phyloP scores from a whole-genome alignment of 2,329 filamentous ascomycete species.

The Fusarium sterilihyphosum region DNA sequence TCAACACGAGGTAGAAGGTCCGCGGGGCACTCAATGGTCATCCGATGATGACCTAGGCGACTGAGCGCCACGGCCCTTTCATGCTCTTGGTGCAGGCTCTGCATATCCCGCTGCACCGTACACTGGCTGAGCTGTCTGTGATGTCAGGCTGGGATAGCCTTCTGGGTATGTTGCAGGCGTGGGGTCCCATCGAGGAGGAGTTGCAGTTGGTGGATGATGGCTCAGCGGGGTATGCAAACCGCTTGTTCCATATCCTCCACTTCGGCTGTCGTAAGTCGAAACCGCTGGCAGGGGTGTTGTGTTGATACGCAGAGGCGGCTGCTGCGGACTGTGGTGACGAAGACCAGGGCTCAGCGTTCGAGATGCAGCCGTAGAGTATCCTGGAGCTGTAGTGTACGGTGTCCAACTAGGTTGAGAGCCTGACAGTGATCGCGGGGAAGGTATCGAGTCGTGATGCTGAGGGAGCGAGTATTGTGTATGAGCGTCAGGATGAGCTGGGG shows the following conservation, averaged over 20 bases:
- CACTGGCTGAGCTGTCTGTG: conserved; percentile 50
- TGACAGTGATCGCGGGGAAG: conserved; percentile 63
- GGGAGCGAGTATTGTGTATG: conserved; percentile 54
- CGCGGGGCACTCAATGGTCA: conserved; percentile 31
- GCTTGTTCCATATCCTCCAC: conserved; percentile 52
- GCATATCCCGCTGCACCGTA: conserved; percentile 56
- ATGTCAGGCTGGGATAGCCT: conserved; percentile 51
- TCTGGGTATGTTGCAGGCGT: conserved; percentile 52
- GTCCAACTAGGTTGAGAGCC: conserved; percentile 61
- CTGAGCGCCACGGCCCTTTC: conserved; percentile 36
- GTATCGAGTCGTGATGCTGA: conserved; percentile 60
- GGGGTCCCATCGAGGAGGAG: conserved; percentile 55
- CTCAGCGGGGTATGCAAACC: conserved; percentile 54
- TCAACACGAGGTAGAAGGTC: conserved; percentile 38
- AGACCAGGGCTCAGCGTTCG: conserved; percentile 56
- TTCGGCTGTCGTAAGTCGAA: conserved; percentile 52
- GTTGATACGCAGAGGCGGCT: conserved; percentile 51
- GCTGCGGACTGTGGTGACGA: conserved; percentile 50
- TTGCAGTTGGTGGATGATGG: conserved; percentile 50
- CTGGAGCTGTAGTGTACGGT: conserved; percentile 52
- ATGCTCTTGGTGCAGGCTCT: conserved; percentile 55
- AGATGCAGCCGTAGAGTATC: conserved; percentile 47
- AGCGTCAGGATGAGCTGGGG: conserved; percentile 46
- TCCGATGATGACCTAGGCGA: conserved; percentile 29
- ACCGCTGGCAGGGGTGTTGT: conserved; percentile 51